phyloP scores from a whole-genome alignment of 176 grass and related monocot species.

The Cymbopogon citratus region DNA sequence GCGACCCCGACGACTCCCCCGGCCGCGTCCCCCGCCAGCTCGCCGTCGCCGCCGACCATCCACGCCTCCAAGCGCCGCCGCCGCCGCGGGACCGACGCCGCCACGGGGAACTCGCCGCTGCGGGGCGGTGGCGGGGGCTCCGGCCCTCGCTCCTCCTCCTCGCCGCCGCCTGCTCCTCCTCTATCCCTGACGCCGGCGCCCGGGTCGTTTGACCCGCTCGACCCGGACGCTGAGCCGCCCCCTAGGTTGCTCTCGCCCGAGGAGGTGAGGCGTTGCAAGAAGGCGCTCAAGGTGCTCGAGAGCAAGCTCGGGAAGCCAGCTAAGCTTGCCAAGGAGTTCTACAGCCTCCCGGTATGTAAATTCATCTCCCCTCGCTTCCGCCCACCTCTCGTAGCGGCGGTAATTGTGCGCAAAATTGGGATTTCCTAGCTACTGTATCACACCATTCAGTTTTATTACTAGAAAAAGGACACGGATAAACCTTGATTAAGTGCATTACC shows the following conservation, averaged over 20 bases:
- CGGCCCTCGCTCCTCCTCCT: neutral
- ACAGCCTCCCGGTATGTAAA: constrained; percentile 42
- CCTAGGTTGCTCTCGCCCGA: neutral
- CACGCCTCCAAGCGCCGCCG: constrained; percentile 32
- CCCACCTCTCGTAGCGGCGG: too few relatives aligned
- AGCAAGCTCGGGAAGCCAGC: constrained; percentile 38
- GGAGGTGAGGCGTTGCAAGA: constrained; percentile 43
- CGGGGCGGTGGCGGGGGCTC: neutral
- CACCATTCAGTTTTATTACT: neutral
- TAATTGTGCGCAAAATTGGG: too few relatives aligned
- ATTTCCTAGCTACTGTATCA: too few relatives aligned
- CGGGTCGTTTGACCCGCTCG: constrained; percentile 8
- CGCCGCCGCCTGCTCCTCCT: too few relatives aligned
- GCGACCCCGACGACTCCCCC: constrained; percentile 53
- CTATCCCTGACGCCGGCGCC: too few relatives aligned
- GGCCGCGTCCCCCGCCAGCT: neutral
- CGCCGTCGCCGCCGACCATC: neutral
- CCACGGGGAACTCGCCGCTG: constrained; percentile 6
- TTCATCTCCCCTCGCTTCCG: neutral
- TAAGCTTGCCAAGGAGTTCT: constrained; percentile 42
- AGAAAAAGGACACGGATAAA: neutral
- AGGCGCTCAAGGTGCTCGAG: constrained; percentile 47
- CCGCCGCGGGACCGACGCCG: neutral
- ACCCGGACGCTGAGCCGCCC: constrained; percentile 6
- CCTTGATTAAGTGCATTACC: neutral